Evolutionary conservation across 1,284 basidiomycete species (phyloP).

Genomic region (Lentinus polychrous): DNA sequence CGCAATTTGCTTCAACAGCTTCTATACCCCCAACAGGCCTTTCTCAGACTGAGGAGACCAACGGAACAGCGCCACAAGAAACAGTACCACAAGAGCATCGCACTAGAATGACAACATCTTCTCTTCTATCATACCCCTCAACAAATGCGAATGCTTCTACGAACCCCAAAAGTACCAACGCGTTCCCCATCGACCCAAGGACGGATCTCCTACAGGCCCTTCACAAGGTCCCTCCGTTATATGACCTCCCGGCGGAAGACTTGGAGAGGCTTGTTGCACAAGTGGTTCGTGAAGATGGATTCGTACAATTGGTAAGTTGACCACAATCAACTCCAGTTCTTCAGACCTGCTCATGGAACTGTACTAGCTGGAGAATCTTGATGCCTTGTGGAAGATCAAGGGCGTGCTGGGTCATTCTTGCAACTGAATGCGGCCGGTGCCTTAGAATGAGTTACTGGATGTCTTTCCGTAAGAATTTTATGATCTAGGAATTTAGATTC

Average conservation of each 20-base stretch:
- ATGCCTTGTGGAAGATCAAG: slow-evolving; percentile 18
- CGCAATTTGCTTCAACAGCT: too few relatives aligned
- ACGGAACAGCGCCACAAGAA: too few relatives aligned
- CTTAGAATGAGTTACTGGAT: too few relatives aligned
- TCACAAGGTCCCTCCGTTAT: slow-evolving; percentile 15
- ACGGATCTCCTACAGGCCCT: slow-evolving; percentile 10
- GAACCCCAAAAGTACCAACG: background rate
- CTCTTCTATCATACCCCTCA: background rate
- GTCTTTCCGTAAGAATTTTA: too few relatives aligned
- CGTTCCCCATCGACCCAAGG: too few relatives aligned
- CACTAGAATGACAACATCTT: too few relatives aligned
- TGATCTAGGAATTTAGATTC: too few relatives aligned
- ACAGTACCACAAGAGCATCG: too few relatives aligned
- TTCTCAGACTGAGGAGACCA: too few relatives aligned
- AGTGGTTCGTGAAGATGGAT: slow-evolving; percentile 28
- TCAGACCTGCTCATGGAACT: background rate
- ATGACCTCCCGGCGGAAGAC: slow-evolving; percentile 21
- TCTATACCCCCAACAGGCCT: too few relatives aligned
- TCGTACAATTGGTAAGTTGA: slow-evolving; percentile 24
- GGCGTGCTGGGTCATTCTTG: slow-evolving; percentile 6
- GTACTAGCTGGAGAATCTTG: slow-evolving; percentile 16
- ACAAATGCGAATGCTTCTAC: background rate
- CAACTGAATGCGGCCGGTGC: too few relatives aligned
- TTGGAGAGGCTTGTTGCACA: slow-evolving; percentile 26
- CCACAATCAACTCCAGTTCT: background rate